Conservation (phyloP, 768 basidiomycete genomes). For the Saitozyma podzolica region DNA sequence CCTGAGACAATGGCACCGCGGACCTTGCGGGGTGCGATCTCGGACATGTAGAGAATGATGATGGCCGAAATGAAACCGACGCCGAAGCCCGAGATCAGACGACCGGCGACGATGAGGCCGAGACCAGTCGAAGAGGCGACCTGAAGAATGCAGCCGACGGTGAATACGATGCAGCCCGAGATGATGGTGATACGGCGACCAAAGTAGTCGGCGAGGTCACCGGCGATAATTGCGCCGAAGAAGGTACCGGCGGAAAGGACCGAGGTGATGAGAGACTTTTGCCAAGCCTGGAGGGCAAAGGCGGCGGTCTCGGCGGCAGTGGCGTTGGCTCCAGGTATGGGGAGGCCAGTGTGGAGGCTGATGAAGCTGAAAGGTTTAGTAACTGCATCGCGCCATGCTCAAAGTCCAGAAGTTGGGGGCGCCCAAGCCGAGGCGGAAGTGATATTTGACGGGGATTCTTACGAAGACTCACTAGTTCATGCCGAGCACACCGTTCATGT, state of each 20-base stretch:
- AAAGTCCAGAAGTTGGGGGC: conserved; percentile 6
- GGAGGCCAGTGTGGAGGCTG: conserved; percentile 88
- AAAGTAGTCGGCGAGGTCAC: conserved; percentile 53
- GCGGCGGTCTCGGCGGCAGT: conserved; percentile 23
- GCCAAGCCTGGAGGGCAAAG: conserved; percentile 40
- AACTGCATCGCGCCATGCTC: not conserved
- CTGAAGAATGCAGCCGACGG: conserved; percentile 45
- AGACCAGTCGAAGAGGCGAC: conserved; percentile 45
- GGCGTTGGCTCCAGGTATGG: conserved; percentile 31
- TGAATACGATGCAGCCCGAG: conserved; percentile 38
- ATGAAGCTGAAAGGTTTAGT: conserved; percentile 61
- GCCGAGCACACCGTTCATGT: conserved; percentile 44
- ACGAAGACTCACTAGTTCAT: conserved; percentile 7
- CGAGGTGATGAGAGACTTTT: conserved; percentile 53
- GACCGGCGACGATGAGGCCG: conserved; percentile 48
- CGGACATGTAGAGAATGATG: conserved; percentile 53
- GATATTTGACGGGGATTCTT: not conserved
- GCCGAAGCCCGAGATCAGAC: conserved; percentile 48
- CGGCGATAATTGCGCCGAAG: conserved; percentile 54
- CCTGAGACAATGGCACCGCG: conserved; percentile 53
- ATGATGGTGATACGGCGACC: conserved; percentile 51
- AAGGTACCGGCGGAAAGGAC: conserved; percentile 55
- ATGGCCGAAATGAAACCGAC: conserved; percentile 49
- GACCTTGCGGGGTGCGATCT: conserved; percentile 52
- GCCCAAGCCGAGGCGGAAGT: not conserved